Base-by-base conservation (phyloP, 345 rosid genomes). In the Mangifera indica region DNA sequence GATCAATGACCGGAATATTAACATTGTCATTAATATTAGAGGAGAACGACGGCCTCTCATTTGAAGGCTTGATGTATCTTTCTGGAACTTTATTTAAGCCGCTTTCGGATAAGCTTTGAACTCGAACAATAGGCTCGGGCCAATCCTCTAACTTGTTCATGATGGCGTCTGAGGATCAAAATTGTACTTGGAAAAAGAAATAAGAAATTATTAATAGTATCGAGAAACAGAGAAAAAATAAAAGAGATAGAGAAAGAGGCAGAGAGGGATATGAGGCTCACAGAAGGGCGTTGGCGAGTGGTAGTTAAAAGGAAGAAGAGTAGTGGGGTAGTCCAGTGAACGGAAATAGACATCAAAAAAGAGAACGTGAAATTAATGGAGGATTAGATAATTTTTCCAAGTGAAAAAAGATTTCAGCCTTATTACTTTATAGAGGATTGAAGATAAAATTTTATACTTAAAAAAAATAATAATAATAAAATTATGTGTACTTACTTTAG, bases 61-160 rank as follows among this genome's bases (percentile, higher is more conserved):
- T 22, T 0, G 63, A 46, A 21, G 91, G 97, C 81, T 92, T 94
- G 69, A 94, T 69, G 60, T 94, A 94, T 12, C 95, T 84, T 17
- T 70, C 78, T 0, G 99, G 99, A 72, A 94, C 88, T 55, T 37
- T 25, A 18, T 52, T 3, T 8, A 78, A 74, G 67, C 86, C 80
- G 62, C 79, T 81, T 4, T 90, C 90, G 65, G 98, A 90, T 65
- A 94, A 80, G 64, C 93, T 85, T 72, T 92, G 99, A 78, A 94
- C 99, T 0, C 99, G 93, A 72, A 92, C 89, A 14, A 94, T 79
- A 8, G 97, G 99, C 78, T 94, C 99, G 3, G 99, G 98, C 99
- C 99, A 94, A 15, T 87, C 95, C 24, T 85, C 86, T 60, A 82
- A 72, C 74, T 14, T 83, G 80, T 49, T 80, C 87, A 86, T 89